Conservation (phyloP, 345 rosid genomes). For the Populus nigra region DNA sequence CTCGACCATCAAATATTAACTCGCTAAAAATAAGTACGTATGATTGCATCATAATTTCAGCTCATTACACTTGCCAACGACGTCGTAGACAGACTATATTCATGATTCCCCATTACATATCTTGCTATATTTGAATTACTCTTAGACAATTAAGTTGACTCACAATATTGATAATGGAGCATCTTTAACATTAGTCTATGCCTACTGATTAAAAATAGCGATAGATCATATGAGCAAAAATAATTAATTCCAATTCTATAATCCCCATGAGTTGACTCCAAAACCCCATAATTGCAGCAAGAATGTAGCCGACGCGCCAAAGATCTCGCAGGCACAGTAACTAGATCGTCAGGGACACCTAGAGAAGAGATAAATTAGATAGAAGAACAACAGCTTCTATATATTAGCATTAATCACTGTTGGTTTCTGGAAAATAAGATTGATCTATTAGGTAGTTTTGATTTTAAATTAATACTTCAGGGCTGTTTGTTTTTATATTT, state of each 20-base stretch:
- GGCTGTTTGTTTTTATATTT: too few species aligned
- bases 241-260: neutral
- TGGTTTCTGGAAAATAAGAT: neutral
- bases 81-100: neutral
- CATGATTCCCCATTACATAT: neutral
- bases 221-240: neutral
- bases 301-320: neutral
- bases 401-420: neutral
- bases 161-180: neutral
- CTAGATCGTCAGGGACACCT: neutral
- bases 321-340: neutral
- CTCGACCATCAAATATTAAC: neutral
- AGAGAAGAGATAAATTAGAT: neutral
- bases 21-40: neutral
- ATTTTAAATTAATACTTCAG: neutral
- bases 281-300: neutral
- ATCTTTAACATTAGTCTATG: neutral
- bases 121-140: neutral
- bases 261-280: neutral
- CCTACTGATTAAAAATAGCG: neutral
- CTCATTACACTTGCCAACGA: neutral
- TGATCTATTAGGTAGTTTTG: neutral
- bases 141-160: neutral
- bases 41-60: neutral
- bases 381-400: neutral